These are phyloP conservation scores for Penicillium diatomitis DNA, from an alignment of 495 filamentous ascomycete genomes.

Conservation along the genomic window DNA sequence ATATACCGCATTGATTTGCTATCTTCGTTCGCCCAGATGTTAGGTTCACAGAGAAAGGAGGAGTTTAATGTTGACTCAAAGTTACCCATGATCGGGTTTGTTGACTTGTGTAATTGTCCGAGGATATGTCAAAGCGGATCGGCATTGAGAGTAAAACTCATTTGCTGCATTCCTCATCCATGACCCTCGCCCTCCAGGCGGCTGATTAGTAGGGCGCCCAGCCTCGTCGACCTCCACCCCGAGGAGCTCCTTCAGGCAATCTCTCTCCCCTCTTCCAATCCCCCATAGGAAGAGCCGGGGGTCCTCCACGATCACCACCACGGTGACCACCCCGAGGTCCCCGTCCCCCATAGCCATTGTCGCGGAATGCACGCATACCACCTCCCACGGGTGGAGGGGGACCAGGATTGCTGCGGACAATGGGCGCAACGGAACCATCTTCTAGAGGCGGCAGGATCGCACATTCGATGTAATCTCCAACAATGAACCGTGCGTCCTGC, in stretches of 20 bases:
- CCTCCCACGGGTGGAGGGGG: conserved; percentile 17
- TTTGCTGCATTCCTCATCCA: too few species aligned
- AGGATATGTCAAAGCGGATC: not conserved
- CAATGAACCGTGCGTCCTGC: conserved; percentile 66
- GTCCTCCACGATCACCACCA: conserved; percentile 12
- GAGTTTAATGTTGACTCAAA: too few species aligned
- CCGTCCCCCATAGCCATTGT: conserved; percentile 35
- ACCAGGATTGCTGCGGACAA: conserved; percentile 19
- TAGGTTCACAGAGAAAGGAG: not conserved
- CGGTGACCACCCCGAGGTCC: conserved; percentile 17
- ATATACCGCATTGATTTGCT: conserved; percentile 28
- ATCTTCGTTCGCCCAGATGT: not conserved
- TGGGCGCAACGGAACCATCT: conserved; percentile 63
- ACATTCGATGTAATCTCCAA: conserved; percentile 80
- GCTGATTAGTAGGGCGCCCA: conserved; percentile 36
- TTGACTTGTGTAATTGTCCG: not conserved
- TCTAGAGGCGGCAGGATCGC: conserved; percentile 66
- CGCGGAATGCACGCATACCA: conserved; percentile 40
- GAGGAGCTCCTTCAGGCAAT: conserved; percentile 29
- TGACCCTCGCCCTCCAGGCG: not conserved
- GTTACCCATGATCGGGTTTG: too few species aligned
- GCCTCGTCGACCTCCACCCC: conserved; percentile 26
- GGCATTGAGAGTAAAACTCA: too few species aligned
- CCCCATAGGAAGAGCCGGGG: conserved; percentile 13
- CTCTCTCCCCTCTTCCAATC: conserved; percentile 40